Evolutionary conservation across 176 grass and related monocot genomes (phyloP), one percentile per base, ranked within the genome.

Genomic region (Avena insularis): DNA sequence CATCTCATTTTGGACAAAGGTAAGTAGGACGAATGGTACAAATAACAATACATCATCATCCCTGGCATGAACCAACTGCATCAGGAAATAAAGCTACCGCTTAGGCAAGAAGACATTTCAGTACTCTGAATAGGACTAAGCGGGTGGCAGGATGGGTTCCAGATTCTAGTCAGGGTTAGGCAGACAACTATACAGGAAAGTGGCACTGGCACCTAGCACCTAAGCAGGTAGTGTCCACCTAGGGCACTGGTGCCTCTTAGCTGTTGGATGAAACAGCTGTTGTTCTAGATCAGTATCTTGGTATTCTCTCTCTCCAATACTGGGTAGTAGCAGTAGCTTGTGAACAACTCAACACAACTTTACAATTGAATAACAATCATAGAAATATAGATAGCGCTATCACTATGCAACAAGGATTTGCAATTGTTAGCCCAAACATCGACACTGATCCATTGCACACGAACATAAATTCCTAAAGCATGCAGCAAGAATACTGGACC

Each of bases 31-130:
- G 36, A 75, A 75, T n/a, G 15, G 54, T 75, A 50, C 36, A 84
- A 17, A 84, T 84, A 61, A 73, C 68, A 72, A 29, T 61, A 71
- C 15, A 15, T 11, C 56, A 54, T 54, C 38, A 33, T 66, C 9
- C 9, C 68, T 19, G 48, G 43, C 21, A 71, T 59, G 49, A 36
- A 80, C 66, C 68, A 90, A n/a, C 45, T 55, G 35, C 33, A 36
- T 15, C 20, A 53, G 8, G 46, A 48, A 83, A 79, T 54, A 4
- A 77, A 6, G n/a, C 51, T 31, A 15, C 33, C 0, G 0, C 36
- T 36, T 17, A 13, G 38, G 16, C 47, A 71, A 74, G 23, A 61
- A 55, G 74, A 51, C 74, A 21, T 53, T 53, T 14, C 46, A 75
- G 72, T 56, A 35, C 16, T 20, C 27, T 35, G 2, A 56, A 77